Evolutionary conservation across 2,329 filamentous ascomycete species (phyloP).

Genomic region (Pseudonectria buxi): DNA sequence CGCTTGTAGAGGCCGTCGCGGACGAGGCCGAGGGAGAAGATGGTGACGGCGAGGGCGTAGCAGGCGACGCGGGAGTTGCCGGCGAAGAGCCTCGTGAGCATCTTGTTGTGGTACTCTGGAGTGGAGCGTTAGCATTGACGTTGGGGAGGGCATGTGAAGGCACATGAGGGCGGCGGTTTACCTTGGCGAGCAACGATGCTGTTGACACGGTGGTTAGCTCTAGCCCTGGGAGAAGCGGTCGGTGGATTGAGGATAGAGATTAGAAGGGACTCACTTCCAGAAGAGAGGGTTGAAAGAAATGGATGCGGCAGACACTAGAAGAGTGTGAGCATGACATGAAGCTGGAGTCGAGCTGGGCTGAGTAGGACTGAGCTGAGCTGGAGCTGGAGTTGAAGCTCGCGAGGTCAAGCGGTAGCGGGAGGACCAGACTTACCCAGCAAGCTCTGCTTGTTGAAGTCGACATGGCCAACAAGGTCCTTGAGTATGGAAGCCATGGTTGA

Average conservation of each 20-base stretch:
- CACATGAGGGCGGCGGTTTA: conserved; percentile 29
- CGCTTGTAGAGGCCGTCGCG: conserved; percentile 84
- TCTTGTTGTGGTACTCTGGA: conserved; percentile 82
- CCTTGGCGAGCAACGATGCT: conserved; percentile 81
- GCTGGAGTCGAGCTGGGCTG: conserved; percentile 12
- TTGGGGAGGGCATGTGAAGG: not conserved
- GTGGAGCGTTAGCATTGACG: conserved; percentile 11
- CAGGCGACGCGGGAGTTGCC: conserved; percentile 74
- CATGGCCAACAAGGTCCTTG: conserved; percentile 50
- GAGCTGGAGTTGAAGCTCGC: not conserved
- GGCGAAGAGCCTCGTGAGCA: conserved; percentile 79
- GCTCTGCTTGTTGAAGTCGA: conserved; percentile 62
- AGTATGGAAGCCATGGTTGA: conserved; percentile 33
- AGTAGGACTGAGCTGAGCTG: conserved; percentile 7
- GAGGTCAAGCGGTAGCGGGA: conserved; percentile 2
- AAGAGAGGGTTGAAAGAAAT: conserved; percentile 98
- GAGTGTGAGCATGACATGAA: conserved; percentile 2
- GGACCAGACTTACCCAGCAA: conserved; percentile 49
- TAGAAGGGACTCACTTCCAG: conserved; percentile 82
- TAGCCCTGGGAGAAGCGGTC: conserved; percentile 19
- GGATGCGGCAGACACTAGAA: conserved; percentile 67
- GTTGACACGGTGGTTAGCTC: conserved; percentile 29
- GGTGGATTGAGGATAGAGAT: conserved; percentile 1
- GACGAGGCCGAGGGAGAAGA: conserved; percentile 86
- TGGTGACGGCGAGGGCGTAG: conserved; percentile 80